These are phyloP conservation scores for Mortierella sp. DNA, from an alignment of 371 early-diverging fungal species.

Conservation along the genomic window DNA sequence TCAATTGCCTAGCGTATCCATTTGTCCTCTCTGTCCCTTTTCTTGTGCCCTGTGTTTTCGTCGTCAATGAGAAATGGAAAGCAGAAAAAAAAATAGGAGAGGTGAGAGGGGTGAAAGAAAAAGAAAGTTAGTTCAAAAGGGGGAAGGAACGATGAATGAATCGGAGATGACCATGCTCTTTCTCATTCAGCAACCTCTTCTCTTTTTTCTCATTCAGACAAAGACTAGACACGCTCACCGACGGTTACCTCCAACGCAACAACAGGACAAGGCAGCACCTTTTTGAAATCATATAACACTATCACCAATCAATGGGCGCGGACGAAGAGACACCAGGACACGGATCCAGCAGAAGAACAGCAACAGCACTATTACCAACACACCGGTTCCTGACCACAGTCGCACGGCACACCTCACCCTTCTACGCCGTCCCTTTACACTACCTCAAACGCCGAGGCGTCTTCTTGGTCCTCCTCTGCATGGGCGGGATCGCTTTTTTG, in stretches of 20 bases:
- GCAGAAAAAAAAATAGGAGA: neutral
- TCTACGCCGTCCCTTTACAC: slow-evolving; percentile 24
- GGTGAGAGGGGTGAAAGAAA: neutral
- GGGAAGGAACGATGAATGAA: neutral
- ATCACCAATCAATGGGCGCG: neutral
- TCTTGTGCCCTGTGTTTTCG: neutral
- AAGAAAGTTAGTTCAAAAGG: neutral
- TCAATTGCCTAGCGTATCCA: neutral
- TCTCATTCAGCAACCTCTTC: neutral
- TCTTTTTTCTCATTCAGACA: neutral
- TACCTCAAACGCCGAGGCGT: slow-evolving; percentile 34
- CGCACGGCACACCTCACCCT: slow-evolving; percentile 16
- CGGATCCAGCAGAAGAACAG: neutral
- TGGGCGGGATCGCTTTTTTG: slow-evolving; percentile 26
- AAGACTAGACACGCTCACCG: no score
- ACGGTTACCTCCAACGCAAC: no score
- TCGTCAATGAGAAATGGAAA: neutral
- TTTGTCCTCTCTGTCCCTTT: neutral
- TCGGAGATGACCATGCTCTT: neutral
- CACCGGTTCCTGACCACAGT: slow-evolving; percentile 13
- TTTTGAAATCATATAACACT: no score
- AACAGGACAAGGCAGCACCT: neutral
- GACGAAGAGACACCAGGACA: neutral
- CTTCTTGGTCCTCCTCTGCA: slow-evolving; percentile 24
- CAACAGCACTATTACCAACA: slow-evolving; percentile 11